Percentiles rank a stretch among this genome's conserved stretches.
Conservation (phyloP, 768 basidiomycete species). For the Panaeolus papilionaceus region DNA sequence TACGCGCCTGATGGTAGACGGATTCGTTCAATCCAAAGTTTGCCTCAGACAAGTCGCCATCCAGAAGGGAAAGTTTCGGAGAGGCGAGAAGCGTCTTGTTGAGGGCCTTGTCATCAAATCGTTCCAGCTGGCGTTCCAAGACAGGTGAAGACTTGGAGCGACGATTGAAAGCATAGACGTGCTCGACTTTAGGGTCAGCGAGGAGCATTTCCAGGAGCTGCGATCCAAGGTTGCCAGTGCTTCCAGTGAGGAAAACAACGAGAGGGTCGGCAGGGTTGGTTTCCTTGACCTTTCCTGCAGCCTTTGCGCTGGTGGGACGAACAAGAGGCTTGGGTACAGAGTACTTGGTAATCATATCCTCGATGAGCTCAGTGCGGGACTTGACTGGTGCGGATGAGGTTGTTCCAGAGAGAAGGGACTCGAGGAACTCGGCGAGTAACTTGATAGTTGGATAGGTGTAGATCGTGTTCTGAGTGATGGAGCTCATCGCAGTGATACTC, state of each 20-base stretch:
- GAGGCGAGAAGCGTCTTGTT: constrained; percentile 35
- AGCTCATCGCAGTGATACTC: constrained; percentile 29
- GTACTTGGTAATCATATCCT: constrained; percentile 31
- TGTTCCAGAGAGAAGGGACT: constrained; percentile 5
- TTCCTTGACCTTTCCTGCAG: constrained; percentile 7
- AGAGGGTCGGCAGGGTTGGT: constrained; percentile 5
- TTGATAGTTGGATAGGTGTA: constrained; percentile 37
- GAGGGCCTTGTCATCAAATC: constrained; percentile 42
- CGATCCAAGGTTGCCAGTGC: constrained; percentile 49
- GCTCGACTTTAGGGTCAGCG: constrained; percentile 26
- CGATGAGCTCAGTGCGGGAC: constrained; percentile 28
- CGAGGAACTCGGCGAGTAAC: constrained; percentile 27
- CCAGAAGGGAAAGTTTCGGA: constrained; percentile 40
- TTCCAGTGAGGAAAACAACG: constrained; percentile 46
- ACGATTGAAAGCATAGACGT: constrained; percentile 42
- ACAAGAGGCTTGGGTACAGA: constrained; percentile 12
- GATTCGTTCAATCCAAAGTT: constrained; percentile 35
- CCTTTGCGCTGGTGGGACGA: neutral
- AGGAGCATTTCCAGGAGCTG: constrained; percentile 39
- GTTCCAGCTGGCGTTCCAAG: constrained; percentile 32
- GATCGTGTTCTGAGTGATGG: constrained; percentile 36
- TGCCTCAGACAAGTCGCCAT: constrained; percentile 40
- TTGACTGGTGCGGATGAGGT: constrained; percentile 17
- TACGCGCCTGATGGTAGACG: constrained; percentile 38
- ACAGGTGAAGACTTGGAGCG: constrained; percentile 18